These are phyloP conservation scores for Datisca glomerata DNA, from an alignment of 306 rosid species.

Conservation along the genomic window DNA sequence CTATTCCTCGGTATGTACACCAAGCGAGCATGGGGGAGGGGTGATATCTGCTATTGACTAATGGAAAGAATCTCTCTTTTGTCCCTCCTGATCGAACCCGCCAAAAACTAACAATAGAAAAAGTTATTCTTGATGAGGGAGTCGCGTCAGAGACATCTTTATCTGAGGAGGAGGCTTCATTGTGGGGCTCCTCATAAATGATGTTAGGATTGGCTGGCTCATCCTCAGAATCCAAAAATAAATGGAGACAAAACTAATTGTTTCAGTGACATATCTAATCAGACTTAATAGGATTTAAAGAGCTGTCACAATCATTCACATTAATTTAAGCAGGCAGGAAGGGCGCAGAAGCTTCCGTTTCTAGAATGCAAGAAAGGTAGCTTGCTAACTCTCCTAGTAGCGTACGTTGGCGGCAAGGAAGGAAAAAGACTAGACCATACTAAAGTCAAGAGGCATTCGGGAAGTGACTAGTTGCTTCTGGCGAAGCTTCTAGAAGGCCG, in stretches of 20 bases:
- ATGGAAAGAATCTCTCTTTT: background rate
- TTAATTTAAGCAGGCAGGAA: background rate
- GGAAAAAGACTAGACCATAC: no score
- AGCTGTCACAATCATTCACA: background rate
- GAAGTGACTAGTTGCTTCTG: no score
- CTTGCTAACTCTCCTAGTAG: no score
- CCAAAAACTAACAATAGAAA: no score
- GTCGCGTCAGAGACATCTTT: conserved; percentile 3
- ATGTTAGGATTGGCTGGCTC: background rate
- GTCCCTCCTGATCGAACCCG: no score
- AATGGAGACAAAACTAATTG: no score
- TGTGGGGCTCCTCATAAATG: background rate
- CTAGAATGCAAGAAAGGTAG: no score
- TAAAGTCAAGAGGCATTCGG: no score
- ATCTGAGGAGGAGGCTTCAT: conserved; percentile 2
- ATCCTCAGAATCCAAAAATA: no score
- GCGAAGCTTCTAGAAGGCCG: no score
- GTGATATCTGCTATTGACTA: background rate
- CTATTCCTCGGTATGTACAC: background rate
- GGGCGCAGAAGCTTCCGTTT: background rate
- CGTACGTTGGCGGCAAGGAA: no score
- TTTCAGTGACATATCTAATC: background rate
- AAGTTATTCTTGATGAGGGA: conserved; percentile 5
- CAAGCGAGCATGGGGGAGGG: background rate
- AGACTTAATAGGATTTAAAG: background rate